Conservation (phyloP, 2,329 filamentous ascomycete genomes). For the Botrytis fragariae region DNA sequence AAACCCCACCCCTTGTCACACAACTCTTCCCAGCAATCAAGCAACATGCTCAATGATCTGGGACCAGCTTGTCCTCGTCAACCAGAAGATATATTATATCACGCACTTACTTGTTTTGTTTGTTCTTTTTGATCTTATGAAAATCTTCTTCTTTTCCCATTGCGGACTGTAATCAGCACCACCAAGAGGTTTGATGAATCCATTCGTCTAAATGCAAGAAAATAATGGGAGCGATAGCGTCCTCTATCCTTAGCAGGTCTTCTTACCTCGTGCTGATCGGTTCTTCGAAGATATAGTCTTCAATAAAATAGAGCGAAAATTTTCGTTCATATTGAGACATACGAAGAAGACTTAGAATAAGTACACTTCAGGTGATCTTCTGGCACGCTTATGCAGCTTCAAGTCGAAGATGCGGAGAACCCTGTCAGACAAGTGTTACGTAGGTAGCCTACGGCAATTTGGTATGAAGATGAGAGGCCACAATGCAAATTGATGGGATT, state of each 20-base stretch:
- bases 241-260: not conserved
- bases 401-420: not conserved
- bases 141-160: not conserved
- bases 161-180: not conserved
- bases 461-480: no score
- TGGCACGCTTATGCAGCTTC: not conserved
- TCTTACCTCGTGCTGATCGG: not conserved
- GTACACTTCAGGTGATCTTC: not conserved
- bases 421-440: not conserved
- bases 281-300: no score
- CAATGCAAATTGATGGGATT: not conserved
- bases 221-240: not conserved
- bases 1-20: not conserved
- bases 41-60: not conserved
- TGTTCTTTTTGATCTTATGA: not conserved
- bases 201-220: not conserved
- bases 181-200: not conserved
- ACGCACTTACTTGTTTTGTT: fast-evolving
- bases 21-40: not conserved
- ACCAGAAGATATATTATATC: not conserved
- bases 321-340: not conserved
- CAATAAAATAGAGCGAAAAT: no score
- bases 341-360: not conserved
- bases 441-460: no score
- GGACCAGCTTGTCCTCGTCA: no score